Evolutionary conservation across 225 moss, liverwort and hornwort genomes (phyloP).

Genomic region (Asterella californica): DNA sequence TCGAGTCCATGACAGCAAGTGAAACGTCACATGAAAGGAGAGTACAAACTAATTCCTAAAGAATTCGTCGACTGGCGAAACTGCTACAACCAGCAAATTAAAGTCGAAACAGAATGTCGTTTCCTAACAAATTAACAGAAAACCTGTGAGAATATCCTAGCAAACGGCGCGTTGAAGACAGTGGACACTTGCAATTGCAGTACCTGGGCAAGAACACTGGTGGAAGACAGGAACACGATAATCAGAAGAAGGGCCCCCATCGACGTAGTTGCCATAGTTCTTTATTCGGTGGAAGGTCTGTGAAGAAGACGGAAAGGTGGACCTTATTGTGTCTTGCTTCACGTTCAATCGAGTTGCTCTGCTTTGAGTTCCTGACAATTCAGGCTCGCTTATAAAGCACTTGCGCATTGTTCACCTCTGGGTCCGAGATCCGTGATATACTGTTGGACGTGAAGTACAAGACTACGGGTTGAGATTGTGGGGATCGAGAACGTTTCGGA

Average conservation of each 20-base stretch:
- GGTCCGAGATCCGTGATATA: not conserved
- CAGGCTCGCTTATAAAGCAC: not conserved
- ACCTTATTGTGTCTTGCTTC: slow-evolving; percentile 5
- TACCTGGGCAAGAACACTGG: slow-evolving; percentile 6
- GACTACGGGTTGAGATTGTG: not conserved
- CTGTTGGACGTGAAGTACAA: not conserved
- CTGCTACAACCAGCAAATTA: not conserved
- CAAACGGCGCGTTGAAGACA: too few species aligned
- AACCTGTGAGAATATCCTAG: not conserved
- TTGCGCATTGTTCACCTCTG: not conserved
- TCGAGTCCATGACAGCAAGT: not conserved
- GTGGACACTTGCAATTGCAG: not conserved
- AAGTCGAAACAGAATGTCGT: not conserved
- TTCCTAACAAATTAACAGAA: not conserved
- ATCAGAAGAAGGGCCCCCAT: slow-evolving; percentile 3
- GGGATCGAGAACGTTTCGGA: not conserved
- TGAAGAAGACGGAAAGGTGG: not conserved
- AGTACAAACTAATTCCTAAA: not conserved
- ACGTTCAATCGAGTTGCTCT: slow-evolving; percentile 14
- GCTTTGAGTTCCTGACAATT: not conserved
- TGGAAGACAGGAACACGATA: slow-evolving; percentile 16
- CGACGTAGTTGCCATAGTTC: not conserved
- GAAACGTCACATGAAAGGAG: not conserved
- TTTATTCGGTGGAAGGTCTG: not conserved
- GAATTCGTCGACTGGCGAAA: not conserved